Conservation (phyloP, 2,329 filamentous ascomycete species). For the Cryphonectria parasitica region DNA sequence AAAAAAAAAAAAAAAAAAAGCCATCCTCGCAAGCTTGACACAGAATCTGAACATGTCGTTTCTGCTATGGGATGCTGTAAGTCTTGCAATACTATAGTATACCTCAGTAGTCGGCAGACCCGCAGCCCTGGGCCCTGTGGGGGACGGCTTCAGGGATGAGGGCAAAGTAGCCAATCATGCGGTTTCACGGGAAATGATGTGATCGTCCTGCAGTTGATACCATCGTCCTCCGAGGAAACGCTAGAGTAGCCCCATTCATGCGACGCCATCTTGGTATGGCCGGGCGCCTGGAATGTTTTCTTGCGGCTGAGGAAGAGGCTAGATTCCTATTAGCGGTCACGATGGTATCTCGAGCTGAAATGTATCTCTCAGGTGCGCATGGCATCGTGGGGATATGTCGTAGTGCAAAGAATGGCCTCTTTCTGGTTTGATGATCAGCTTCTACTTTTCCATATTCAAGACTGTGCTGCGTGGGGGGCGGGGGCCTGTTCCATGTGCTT, state of each 20-base stretch:
- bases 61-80: neutral
- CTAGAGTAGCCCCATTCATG: neutral
- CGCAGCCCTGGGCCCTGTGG: slow-evolving; percentile 4
- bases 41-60: neutral
- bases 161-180: slow-evolving; percentile 1
- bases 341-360: neutral
- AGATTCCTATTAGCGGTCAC: neutral
- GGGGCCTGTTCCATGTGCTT: neutral
- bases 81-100: neutral
- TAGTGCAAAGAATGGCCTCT: neutral
- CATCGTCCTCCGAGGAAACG: neutral
- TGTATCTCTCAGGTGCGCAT: neutral
- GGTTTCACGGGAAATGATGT: slow-evolving; percentile 5
- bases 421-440: neutral
- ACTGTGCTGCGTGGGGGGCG: neutral
- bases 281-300: neutral
- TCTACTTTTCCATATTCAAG: neutral
- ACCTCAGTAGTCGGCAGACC: neutral
- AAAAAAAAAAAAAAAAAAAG: too few relatives aligned
- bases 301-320: neutral
- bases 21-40: neutral
- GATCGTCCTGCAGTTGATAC: slow-evolving; percentile 15
- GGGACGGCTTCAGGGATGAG: slow-evolving; percentile 10
- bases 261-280: neutral
- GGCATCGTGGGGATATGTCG: neutral